Evolutionary conservation across 805 yeast genomes (phyloP).

Genomic region (Lachancea waltii): DNA sequence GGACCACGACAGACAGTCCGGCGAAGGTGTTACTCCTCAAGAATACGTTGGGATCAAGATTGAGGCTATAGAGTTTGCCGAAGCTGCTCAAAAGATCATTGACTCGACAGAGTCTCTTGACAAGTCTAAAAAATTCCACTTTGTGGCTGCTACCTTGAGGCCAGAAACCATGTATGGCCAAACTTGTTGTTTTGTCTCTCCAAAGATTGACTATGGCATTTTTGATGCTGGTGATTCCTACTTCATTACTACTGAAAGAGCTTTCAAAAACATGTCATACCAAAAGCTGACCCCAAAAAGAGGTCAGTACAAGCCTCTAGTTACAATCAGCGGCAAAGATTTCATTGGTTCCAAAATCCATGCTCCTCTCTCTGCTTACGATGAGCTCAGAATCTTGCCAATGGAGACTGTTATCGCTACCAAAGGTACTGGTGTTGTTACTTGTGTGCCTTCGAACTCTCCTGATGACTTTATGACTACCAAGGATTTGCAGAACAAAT

Average conservation of each 20-base stretch:
- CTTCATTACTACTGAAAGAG: conserved; percentile 85
- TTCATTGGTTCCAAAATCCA: conserved; percentile 80
- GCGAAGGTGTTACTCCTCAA: conserved; percentile 96
- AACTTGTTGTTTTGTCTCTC: conserved; percentile 95
- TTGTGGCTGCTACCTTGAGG: conserved; percentile 95
- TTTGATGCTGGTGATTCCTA: conserved; percentile 76
- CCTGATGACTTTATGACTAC: conserved; percentile 94
- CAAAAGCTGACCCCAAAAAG: conserved; percentile 88
- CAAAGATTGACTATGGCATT: conserved; percentile 86
- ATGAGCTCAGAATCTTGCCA: conserved; percentile 77
- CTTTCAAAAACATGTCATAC: conserved; percentile 94
- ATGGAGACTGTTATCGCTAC: conserved; percentile 94
- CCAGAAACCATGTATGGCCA: conserved; percentile 99
- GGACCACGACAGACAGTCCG: conserved; percentile 97
- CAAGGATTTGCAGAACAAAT: conserved; percentile 76
- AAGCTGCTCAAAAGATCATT: conserved; percentile 36
- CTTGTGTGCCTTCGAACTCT: conserved; percentile 98
- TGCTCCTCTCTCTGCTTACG: conserved; percentile 73
- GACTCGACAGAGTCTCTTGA: conserved; percentile 33
- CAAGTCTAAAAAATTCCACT: conserved; percentile 57
- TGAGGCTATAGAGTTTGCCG: conserved; percentile 51
- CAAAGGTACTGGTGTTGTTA: conserved; percentile 98
- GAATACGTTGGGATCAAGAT: conserved; percentile 94
- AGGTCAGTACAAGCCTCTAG: conserved; percentile 62
- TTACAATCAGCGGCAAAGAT: conserved; percentile 57